Percentiles rank a stretch among this genome's conserved stretches.
Evolutionary conservation across 805 yeast genomes (phyloP).

Genomic region (Wickerhamiella allomyrinae): DNA sequence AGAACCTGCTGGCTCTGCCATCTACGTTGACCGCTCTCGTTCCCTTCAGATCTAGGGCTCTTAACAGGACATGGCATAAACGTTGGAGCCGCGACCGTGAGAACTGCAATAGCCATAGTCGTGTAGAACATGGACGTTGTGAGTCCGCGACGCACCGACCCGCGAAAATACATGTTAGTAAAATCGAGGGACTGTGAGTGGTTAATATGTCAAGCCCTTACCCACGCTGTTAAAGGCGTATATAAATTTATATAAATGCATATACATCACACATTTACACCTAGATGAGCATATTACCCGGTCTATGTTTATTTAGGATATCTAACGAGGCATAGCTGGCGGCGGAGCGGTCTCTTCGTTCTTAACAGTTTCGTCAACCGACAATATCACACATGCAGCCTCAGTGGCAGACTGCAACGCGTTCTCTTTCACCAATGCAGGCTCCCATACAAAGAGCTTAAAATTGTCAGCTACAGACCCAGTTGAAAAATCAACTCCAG

Average conservation of each 20-base stretch:
- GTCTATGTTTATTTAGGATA: too few relatives aligned
- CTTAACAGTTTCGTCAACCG: conserved; percentile 81
- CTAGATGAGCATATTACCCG: too few relatives aligned
- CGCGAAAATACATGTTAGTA: conserved; percentile 23
- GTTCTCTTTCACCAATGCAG: conserved; percentile 81
- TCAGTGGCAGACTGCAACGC: conserved; percentile 95
- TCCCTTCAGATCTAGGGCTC: conserved; percentile 5
- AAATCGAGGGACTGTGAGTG: too few relatives aligned
- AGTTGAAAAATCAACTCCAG: conserved; percentile 79
- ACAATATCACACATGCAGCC: conserved; percentile 81
- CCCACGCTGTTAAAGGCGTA: too few relatives aligned
- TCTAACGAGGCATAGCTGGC: conserved; percentile 17
- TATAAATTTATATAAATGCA: too few relatives aligned
- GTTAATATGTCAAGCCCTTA: too few relatives aligned
- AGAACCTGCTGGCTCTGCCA: too few relatives aligned
- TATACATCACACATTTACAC: too few relatives aligned
- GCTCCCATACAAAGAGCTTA: conserved; percentile 91
- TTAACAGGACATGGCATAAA: conserved; percentile 23
- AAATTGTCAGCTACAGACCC: conserved; percentile 74
- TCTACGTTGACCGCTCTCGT: too few relatives aligned
- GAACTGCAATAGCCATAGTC: conserved; percentile 59
- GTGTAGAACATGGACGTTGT: conserved; percentile 57
- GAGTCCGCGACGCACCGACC: conserved; percentile 25
- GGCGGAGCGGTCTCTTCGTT: conserved; percentile 29
- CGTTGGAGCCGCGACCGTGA: conserved; percentile 39